A percentile compares a stretch with the other conserved stretches of the same genome.
Conservation (phyloP, 148 eudicot genomes). For the Mesembryanthemum crystallinum region DNA sequence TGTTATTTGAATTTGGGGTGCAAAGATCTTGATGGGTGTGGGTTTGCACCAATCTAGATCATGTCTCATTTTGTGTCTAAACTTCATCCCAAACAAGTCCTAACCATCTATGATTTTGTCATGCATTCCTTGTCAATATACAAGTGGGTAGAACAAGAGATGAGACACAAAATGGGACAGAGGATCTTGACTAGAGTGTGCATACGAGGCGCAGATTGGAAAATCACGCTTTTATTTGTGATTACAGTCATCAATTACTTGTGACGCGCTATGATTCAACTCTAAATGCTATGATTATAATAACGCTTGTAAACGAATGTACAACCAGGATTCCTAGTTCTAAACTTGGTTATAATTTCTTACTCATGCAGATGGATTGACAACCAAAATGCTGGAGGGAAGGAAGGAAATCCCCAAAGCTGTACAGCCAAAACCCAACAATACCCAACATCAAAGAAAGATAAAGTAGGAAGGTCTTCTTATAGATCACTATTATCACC, state of each 20-base stretch:
- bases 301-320: no score
- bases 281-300: no score
- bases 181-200: no score
- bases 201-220: not conserved
- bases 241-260: not conserved
- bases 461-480: slow-evolving; percentile 53
- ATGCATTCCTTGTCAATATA: no score
- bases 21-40: no score
- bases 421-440: slow-evolving; percentile 38
- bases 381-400: slow-evolving; percentile 15
- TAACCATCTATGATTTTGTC: no score
- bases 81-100: no score
- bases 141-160: no score
- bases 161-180: no score
- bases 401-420: slow-evolving; percentile 36
- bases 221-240: not conserved
- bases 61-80: no score
- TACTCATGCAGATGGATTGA: slow-evolving; percentile 36
- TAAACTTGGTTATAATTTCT: not conserved
- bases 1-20: not conserved
- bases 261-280: no score
- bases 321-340: slow-evolving; percentile 4
- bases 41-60: no score
- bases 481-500: slow-evolving; percentile 30
- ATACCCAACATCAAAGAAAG: slow-evolving; percentile 34